Conservation (phyloP, 345 rosid species). For the Aquilaria yunnanensis region DNA sequence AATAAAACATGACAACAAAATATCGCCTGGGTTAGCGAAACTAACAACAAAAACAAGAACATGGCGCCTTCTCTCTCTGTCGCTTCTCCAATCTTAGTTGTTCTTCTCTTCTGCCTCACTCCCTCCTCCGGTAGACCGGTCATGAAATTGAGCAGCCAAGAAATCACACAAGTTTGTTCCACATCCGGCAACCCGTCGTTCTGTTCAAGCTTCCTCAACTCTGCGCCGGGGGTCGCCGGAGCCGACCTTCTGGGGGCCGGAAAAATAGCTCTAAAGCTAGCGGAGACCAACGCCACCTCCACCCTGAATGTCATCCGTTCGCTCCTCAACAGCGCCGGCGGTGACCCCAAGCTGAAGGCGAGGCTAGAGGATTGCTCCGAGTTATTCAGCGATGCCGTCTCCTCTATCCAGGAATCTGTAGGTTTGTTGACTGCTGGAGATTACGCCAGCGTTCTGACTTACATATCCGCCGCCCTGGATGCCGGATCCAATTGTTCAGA, state of each 20-base stretch:
- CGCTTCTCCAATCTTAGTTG: background rate
- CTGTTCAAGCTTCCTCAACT: conserved; percentile 6
- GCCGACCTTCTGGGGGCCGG: conserved; percentile 8
- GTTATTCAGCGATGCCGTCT: conserved; percentile 2
- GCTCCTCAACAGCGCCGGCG: conserved; percentile 1
- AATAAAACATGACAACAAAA: too few species aligned
- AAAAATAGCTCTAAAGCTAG: background rate
- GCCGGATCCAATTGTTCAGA: conserved; percentile 8
- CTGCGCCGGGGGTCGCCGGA: background rate
- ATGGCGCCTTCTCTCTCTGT: background rate
- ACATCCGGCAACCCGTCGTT: background rate
- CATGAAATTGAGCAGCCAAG: background rate
- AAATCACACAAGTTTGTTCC: background rate
- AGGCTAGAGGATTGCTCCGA: conserved; percentile 10
- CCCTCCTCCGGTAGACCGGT: background rate
- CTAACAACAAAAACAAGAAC: background rate
- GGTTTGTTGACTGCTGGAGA: conserved; percentile 4
- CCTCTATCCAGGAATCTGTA: background rate
- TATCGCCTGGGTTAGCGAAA: too few species aligned
- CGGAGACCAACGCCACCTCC: background rate
- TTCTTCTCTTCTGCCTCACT: background rate
- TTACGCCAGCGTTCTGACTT: background rate
- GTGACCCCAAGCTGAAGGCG: conserved; percentile 2
- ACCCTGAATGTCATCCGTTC: background rate
- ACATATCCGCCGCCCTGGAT: conserved; percentile 6